These are phyloP conservation scores for Blastobotrys elegans DNA, from an alignment of 1,139 yeast species.

Conservation along the genomic window DNA sequence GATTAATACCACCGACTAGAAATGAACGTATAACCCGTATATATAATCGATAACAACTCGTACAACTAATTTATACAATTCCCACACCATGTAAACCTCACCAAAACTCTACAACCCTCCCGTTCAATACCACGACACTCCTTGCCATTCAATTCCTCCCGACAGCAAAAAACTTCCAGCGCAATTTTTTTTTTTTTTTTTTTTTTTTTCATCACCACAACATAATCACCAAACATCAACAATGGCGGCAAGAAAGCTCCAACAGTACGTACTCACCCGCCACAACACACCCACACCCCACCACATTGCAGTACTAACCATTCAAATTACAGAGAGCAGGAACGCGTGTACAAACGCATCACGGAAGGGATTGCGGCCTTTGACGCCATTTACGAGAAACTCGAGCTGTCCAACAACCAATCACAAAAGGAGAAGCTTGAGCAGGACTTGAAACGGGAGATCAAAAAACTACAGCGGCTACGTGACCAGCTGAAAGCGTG, in stretches of 20 bases:
- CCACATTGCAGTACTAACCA: not conserved
- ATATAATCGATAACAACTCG: too few species aligned
- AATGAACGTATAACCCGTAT: too few species aligned
- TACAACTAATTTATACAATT: too few species aligned
- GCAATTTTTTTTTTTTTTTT: too few species aligned
- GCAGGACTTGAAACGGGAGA: constrained; percentile 89
- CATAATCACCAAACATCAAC: not conserved
- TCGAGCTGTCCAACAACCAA: constrained; percentile 73
- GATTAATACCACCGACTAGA: too few species aligned
- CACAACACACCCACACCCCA: too few species aligned
- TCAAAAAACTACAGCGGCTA: constrained; percentile 87
- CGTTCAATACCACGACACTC: too few species aligned
- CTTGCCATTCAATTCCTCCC: too few species aligned
- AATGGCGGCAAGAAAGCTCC: constrained; percentile 66
- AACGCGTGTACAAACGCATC: constrained; percentile 90
- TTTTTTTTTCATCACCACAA: not conserved
- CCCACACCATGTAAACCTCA: too few species aligned
- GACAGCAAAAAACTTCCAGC: too few species aligned
- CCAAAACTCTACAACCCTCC: too few species aligned
- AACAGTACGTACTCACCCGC: constrained; percentile 41
- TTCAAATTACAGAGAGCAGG: constrained; percentile 58
- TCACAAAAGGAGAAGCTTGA: constrained; percentile 94
- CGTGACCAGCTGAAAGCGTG: constrained; percentile 96
- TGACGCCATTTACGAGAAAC: constrained; percentile 82
- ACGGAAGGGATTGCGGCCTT: constrained; percentile 88